These are phyloP conservation scores for Floccularia luteovirens DNA, from an alignment of 768 basidiomycete genomes.

Conservation along the genomic window DNA sequence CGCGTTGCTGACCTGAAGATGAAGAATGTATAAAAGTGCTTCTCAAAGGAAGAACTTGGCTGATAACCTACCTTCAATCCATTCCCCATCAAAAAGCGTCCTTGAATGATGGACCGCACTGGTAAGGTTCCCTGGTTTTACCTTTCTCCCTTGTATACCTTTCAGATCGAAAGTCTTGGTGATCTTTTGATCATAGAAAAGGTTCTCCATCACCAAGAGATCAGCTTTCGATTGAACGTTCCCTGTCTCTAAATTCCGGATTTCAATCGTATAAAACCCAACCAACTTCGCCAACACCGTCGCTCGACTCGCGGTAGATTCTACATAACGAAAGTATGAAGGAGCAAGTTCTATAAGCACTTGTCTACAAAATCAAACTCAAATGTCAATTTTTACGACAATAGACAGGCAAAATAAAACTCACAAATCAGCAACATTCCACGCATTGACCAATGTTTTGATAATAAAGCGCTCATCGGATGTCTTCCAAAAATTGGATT, in stretches of 20 bases:
- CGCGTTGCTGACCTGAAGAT: constrained; percentile 51
- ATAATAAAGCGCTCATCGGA: constrained; percentile 72
- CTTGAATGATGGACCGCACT: constrained; percentile 29
- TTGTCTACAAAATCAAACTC: constrained; percentile 45
- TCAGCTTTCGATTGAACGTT: constrained; percentile 61
- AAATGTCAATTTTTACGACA: too few relatives aligned
- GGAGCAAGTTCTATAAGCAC: constrained; percentile 72
- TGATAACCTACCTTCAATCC: constrained; percentile 59
- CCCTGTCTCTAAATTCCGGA: constrained; percentile 66
- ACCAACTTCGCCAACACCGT: constrained; percentile 74
- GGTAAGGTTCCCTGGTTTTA: constrained; percentile 36
- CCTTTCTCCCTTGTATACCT: constrained; percentile 73
- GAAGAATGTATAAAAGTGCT: neutral
- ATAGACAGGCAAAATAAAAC: constrained; percentile 15
- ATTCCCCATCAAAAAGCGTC: constrained; percentile 77
- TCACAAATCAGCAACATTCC: constrained; percentile 82
- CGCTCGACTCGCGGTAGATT: constrained; percentile 54
- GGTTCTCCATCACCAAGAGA: constrained; percentile 79
- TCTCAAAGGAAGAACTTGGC: neutral
- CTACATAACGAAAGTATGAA: constrained; percentile 75
- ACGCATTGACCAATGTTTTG: constrained; percentile 80
- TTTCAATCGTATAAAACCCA: constrained; percentile 76
- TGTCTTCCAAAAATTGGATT: constrained; percentile 78
- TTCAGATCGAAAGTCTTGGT: constrained; percentile 75
- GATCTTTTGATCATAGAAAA: constrained; percentile 67